Evolutionary conservation across 768 basidiomycete species (phyloP).

Genomic region (Gymnopilus dilepis): DNA sequence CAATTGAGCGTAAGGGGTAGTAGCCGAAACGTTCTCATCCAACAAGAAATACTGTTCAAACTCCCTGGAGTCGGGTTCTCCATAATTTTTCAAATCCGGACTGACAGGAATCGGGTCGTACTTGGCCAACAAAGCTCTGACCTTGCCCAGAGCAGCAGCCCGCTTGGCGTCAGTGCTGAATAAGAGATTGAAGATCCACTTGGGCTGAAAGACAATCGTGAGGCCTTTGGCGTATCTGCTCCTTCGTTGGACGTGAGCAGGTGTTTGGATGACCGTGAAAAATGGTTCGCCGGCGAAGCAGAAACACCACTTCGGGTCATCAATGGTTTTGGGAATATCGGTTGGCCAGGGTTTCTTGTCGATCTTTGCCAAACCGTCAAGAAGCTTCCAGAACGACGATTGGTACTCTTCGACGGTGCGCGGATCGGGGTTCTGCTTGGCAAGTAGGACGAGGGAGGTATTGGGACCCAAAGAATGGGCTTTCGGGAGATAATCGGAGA

Average conservation of each 20-base stretch:
- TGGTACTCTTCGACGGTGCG: constrained; percentile 3
- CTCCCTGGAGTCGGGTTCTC: constrained; percentile 1
- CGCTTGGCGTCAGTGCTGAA: constrained; percentile 8
- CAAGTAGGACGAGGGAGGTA: constrained; percentile 2
- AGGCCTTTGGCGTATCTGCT: constrained; percentile 6
- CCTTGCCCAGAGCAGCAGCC: background rate
- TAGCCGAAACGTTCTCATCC: constrained; percentile 7
- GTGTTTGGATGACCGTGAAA: constrained; percentile 6
- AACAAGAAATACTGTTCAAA: constrained; percentile 8
- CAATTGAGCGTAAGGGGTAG: background rate
- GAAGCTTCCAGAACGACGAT: background rate
- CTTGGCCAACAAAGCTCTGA: constrained; percentile 3
- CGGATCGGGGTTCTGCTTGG: constrained; percentile 4
- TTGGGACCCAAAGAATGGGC: background rate
- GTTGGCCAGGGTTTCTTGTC: constrained; percentile 8
- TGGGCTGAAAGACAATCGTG: constrained; percentile 5
- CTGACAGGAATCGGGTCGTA: constrained; percentile 8
- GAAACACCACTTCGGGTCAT: constrained; percentile 6
- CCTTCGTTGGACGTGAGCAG: background rate
- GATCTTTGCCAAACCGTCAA: constrained; percentile 1
- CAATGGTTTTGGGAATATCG: background rate
- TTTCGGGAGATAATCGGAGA: constrained; percentile 3
- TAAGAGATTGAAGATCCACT: constrained; percentile 9
- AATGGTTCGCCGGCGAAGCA: constrained; percentile 6
- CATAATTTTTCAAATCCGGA: constrained; percentile 4